A percentile compares a stretch with the other conserved stretches of the same genome.
Conservation (phyloP, 352 stramenopile genomes). For the Peronospora tabacina region DNA sequence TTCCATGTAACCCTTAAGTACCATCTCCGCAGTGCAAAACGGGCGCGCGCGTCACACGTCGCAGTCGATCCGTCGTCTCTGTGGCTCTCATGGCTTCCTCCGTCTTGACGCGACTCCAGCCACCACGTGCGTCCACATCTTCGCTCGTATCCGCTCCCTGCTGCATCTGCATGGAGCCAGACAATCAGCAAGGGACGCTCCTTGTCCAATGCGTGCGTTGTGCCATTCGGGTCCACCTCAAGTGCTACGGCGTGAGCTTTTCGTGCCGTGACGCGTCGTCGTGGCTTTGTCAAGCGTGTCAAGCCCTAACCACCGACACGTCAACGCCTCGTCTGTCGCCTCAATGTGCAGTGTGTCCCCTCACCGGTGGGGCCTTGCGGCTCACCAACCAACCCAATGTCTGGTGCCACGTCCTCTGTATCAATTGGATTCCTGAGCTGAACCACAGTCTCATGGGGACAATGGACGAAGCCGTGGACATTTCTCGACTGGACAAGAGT, state of each 20-base stretch:
- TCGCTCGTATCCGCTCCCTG: conserved; percentile 17
- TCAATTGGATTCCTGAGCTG: conserved; percentile 86
- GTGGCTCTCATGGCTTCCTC: too few species aligned
- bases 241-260: conserved; percentile 67
- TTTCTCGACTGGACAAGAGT: conserved; percentile 54
- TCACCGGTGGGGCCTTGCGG: conserved; percentile 64
- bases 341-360: conserved; percentile 60
- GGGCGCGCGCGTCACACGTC: too few species aligned
- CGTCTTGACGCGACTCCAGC: not conserved
- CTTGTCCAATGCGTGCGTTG: conserved; percentile 62
- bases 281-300: conserved; percentile 70
- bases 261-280: conserved; percentile 18
- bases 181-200: conserved; percentile 50
- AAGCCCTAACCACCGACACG: conserved; percentile 18
- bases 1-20: conserved; percentile 4
- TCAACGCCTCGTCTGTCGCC: conserved; percentile 18
- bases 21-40: not conserved
- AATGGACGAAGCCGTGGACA: conserved; percentile 58
- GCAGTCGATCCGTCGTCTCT: too few species aligned
- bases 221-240: conserved; percentile 59
- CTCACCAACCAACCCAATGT: conserved; percentile 46
- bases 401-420: conserved; percentile 80
- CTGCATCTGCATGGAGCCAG: conserved; percentile 67
- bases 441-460: conserved; percentile 50
- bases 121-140: not conserved